A percentile compares a stretch with the other conserved stretches of the same genome.
These are phyloP conservation scores for Taiozyma sp. DNA, from an alignment of 1,139 yeast genomes.

Conservation along the genomic window DNA sequence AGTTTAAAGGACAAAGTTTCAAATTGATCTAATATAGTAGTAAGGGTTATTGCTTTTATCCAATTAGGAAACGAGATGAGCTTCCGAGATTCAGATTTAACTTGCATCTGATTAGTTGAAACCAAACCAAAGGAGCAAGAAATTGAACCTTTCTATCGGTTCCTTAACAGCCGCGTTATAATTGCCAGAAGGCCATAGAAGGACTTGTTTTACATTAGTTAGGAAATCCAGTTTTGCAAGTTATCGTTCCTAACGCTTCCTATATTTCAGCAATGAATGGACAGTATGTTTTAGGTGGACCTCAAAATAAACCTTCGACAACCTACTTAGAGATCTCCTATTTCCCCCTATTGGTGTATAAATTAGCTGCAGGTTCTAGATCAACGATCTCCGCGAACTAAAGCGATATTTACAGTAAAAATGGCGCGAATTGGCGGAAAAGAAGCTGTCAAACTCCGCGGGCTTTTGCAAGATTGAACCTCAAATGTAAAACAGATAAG, in stretches of 20 bases:
- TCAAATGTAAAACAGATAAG: too few species aligned
- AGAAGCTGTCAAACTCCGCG: too few species aligned
- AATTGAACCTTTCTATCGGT: neutral
- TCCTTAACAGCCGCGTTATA: neutral
- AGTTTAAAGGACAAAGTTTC: neutral
- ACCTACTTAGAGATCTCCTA: too few species aligned
- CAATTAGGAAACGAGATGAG: neutral
- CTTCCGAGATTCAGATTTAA: neutral
- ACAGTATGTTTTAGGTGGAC: neutral
- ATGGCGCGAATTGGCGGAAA: neutral
- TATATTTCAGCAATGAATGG: neutral
- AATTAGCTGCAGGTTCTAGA: neutral
- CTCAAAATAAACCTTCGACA: neutral
- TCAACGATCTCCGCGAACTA: neutral
- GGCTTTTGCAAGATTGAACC: too few species aligned
- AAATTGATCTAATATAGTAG: neutral
- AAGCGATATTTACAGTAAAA: neutral
- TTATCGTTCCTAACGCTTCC: too few species aligned
- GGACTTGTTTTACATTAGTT: neutral
- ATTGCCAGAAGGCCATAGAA: neutral
- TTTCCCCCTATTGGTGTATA: neutral
- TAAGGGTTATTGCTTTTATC: neutral
- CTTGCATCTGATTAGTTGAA: neutral
- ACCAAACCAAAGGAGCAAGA: neutral
- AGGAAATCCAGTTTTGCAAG: too few species aligned